Conservation (phyloP, 73 alveolate species). For the Tetrahymena malaccensis region DNA sequence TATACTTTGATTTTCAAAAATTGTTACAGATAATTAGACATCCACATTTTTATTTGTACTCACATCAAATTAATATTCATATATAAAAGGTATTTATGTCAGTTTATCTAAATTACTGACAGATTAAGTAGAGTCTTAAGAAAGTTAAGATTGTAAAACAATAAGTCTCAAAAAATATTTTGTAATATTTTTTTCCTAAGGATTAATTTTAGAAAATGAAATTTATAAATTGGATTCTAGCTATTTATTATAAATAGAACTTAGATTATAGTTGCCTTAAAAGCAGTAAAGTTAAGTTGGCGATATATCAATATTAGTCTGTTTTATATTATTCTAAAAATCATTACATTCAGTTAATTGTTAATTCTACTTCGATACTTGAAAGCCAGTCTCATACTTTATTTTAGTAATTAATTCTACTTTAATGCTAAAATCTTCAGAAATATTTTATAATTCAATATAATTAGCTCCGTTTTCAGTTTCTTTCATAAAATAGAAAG, state of each 20-base stretch:
- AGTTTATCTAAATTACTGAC: neutral
- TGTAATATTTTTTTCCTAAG: neutral
- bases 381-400: neutral
- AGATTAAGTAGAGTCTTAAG: neutral
- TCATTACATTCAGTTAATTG: neutral
- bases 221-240: neutral
- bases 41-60: neutral
- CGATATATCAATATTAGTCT: neutral
- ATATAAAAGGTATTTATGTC: neutral
- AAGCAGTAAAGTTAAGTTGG: neutral
- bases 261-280: neutral
- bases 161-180: neutral
- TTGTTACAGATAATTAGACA: neutral
- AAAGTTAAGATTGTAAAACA: neutral
- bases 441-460: neutral
- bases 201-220: neutral
- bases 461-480: neutral
- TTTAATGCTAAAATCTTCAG: neutral
- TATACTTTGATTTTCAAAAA: neutral
- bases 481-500: neutral
- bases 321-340: neutral
- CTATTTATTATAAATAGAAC: neutral
- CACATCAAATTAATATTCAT: neutral
- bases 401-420: neutral
- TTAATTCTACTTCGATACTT: neutral